A percentile compares a stretch with the other conserved stretches of the same genome.
phyloP scores from a whole-genome alignment of 306 rosid species.

The Senna siamea region DNA sequence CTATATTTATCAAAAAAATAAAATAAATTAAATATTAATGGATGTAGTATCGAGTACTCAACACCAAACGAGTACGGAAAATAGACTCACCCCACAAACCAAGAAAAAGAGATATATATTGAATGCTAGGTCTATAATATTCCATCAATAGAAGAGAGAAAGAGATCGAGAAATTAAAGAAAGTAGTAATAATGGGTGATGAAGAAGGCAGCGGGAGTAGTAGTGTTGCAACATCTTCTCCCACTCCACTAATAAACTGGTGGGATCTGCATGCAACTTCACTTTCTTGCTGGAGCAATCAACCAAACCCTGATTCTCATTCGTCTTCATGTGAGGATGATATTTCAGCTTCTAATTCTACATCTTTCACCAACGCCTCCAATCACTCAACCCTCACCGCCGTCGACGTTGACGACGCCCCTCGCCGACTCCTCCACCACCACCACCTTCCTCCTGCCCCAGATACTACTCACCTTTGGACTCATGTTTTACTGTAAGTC shows the following conservation, averaged over 20 bases:
- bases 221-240: constrained; percentile 57
- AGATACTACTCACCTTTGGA: too few species aligned
- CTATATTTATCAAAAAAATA: too few species aligned
- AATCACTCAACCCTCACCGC: constrained; percentile 78
- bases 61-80: too few species aligned
- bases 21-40: too few species aligned
- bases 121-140: too few species aligned
- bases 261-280: constrained; percentile 67
- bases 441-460: constrained; percentile 48
- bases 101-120: too few species aligned
- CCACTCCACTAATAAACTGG: constrained; percentile 61
- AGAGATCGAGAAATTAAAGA: neutral
- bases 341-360: constrained; percentile 58
- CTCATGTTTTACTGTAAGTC: constrained; percentile 76
- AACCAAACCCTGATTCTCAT: constrained; percentile 65
- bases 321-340: constrained; percentile 86
- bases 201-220: constrained; percentile 56
- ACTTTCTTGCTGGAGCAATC: constrained; percentile 59
- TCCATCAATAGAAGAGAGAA: neutral
- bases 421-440: constrained; percentile 63
- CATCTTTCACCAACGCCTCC: constrained; percentile 84
- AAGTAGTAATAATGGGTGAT: constrained; percentile 51
- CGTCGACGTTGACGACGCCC: too few species aligned
- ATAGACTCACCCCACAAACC: constrained; percentile 39
- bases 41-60: too few species aligned